Base-by-base conservation (phyloP, 345 rosid genomes). In the Murraya paniculata region DNA sequence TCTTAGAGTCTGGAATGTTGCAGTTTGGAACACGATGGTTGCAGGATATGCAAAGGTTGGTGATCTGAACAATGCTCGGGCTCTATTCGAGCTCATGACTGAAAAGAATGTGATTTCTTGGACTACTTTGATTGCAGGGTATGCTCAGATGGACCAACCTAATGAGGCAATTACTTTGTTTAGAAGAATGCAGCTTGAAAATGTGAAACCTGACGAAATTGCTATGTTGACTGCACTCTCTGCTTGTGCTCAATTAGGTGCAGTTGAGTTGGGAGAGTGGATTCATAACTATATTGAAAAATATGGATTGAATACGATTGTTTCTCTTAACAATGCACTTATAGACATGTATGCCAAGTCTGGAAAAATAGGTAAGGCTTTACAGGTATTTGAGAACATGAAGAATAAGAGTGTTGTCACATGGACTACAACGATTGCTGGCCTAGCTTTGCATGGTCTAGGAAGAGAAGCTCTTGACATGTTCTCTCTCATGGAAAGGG, bases 271-370 rank as follows among this genome's bases (percentile, higher is more conserved):
- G 56, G 94, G 97, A 28, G 89, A 90, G 71, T 87, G 92, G 85
- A 86, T 91, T 66, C 76, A 85, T 73, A 62, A 79, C 80, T 91
- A 90, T 62, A 78, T 88, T 57, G 72, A 82, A 53, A 64, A 75
- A 5, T 74, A 57, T 76, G 87, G 88, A 60, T 78, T 90, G 67
- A 27, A 57, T n/a, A 82, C 67, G 73, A 85, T 61, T 6, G 76
- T 86, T 68, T 80, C 90, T 30, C 87, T 94, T 62, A 77, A 77
- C 48, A 91, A 94, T 24, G 89, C 95, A 1, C 79, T 94, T 48
- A 88, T 93, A 8, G 91, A 94, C 84, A 88, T 85, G 94, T 93
- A 88, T 59, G 91, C 94, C 0, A 93, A 94, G 77, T 89, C 95
- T 6, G 95, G 97, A 14, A 73, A 85, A 30, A 83, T 93, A 60